Percentiles rank a stretch among this genome's conserved stretches.
phyloP scores from a whole-genome alignment of 768 basidiomycete species.

The Botryobasidium botryosum region DNA sequence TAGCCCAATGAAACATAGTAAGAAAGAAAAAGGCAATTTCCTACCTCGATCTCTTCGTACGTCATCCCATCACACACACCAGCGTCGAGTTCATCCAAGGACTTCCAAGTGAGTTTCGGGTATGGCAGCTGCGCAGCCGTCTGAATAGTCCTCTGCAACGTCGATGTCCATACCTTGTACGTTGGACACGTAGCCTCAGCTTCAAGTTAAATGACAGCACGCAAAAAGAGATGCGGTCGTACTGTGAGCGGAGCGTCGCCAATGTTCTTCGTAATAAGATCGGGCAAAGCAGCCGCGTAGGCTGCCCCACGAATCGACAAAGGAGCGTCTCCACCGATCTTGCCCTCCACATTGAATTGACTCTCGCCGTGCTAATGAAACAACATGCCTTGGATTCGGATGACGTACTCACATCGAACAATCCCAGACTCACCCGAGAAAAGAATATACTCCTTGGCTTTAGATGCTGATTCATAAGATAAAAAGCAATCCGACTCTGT shows the following conservation, averaged over 20 bases:
- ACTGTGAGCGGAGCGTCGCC: slow-evolving; percentile 81
- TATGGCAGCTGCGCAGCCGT: slow-evolving; percentile 72
- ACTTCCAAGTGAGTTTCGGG: slow-evolving; percentile 94
- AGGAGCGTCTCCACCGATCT: slow-evolving; percentile 93
- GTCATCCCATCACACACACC: slow-evolving; percentile 99
- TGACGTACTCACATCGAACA: slow-evolving; percentile 4
- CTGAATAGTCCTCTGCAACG: slow-evolving; percentile 79
- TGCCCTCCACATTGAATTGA: slow-evolving; percentile 88
- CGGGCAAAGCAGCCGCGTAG: slow-evolving; percentile 76
- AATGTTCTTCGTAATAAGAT: slow-evolving; percentile 75
- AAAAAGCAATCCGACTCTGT: slow-evolving; percentile 94
- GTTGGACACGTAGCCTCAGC: neutral
- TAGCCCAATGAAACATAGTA: neutral
- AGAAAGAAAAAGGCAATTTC: slow-evolving; percentile 9
- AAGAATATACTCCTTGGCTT: slow-evolving; percentile 95
- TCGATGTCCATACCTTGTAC: slow-evolving; percentile 96
- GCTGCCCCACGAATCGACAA: slow-evolving; percentile 70
- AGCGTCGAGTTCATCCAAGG: slow-evolving; percentile 92
- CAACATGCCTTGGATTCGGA: slow-evolving; percentile 1
- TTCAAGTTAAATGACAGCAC: slow-evolving; percentile 9
- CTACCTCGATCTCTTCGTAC: slow-evolving; percentile 93
- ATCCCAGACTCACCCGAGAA: slow-evolving; percentile 51
- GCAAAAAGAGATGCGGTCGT: too few species aligned
- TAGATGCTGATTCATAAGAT: slow-evolving; percentile 94
- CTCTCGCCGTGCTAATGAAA: slow-evolving; percentile 81